phyloP scores from a whole-genome alignment of 2,329 filamentous ascomycete species.

The Hypoxylon sp. region DNA sequence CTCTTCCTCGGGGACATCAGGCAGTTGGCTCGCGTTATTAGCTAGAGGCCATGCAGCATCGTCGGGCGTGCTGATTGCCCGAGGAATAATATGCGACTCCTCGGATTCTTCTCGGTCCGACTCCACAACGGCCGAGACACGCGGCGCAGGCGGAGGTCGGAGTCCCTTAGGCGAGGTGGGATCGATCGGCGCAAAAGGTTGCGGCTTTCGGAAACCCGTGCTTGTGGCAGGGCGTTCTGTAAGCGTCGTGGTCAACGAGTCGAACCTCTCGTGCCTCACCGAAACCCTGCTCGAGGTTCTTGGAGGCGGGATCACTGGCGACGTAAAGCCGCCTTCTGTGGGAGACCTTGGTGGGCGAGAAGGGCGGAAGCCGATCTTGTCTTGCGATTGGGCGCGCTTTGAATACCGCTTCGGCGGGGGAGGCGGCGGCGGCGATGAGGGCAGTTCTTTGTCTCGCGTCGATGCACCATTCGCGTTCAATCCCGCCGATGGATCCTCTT shows the following conservation, averaged over 20 bases:
- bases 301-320: constrained; percentile 58
- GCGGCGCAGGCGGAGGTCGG: constrained; percentile 16
- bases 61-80: constrained; percentile 54
- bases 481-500: constrained; percentile 38
- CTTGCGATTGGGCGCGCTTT: constrained; percentile 58
- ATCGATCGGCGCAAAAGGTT: constrained; percentile 53
- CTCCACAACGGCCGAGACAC: constrained; percentile 14
- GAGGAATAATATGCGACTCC: constrained; percentile 41
- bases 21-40: constrained; percentile 53
- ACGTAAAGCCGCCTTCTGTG: constrained; percentile 47
- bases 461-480: constrained; percentile 30
- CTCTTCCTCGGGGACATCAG: constrained; percentile 71
- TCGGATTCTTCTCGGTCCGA: constrained; percentile 19
- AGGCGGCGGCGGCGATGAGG: constrained; percentile 44
- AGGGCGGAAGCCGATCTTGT: constrained; percentile 57
- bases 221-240: constrained; percentile 57
- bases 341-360: constrained; percentile 62
- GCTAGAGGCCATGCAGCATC: constrained; percentile 57
- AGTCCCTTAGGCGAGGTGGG: constrained; percentile 25
- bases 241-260: constrained; percentile 47
- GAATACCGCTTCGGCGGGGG: constrained; percentile 49
- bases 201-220: constrained; percentile 56
- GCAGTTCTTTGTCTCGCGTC: constrained; percentile 35
- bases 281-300: constrained; percentile 65
- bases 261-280: constrained; percentile 54